Base-by-base conservation (phyloP, 2,329 filamentous ascomycete genomes). In the Tolypocladium cylindrosporum region DNA sequence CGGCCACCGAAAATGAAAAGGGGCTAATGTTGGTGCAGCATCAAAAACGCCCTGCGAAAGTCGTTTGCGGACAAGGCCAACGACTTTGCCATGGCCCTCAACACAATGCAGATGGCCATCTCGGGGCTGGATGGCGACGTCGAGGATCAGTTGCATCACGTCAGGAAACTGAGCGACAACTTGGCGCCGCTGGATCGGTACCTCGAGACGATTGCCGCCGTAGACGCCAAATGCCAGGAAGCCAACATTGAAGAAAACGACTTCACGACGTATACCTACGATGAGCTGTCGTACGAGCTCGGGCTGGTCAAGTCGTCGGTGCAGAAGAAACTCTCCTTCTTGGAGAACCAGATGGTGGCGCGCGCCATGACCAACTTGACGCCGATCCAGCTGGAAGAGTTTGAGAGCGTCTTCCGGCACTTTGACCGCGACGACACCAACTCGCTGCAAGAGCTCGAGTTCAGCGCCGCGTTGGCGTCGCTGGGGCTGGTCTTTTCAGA, bases 211-310 rank as follows among this genome's bases (percentile, higher is more conserved):
- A 97, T 99, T 68, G 89, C 86, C 16, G 85, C 84, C 13, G 82
- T 97, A 54, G 92, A 97, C 68, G 84, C 85, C 62, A 91, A 96
- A 74, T 99, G 94, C 71, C 83, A 87, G 60, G 93, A 97, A 76
- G 94, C 94, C 61, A 97, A 99, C 71, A 97, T 99, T 62, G 94
- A 99, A 73, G 94, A 99, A 69, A 99, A 99, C 73, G 94, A 99
- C 76, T 97, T 94, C 72, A 99, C 94, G n/a, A 97, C 93, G 10
- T 97, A 97, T 75, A 96, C 93, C 11, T 94, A 97, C 71, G 94
- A 99, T 69, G 94, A 99, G 74, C 81, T 99, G 48, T 86, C 86
- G 60, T 99, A 99, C 75, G 94, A 99, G 74, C 81, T 97, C 59
- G 87, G 90, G 19, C 81, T 99, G 37, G 94, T 97, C 58, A 92